A percentile compares a stretch with the other conserved stretches of the same genome.
Evolutionary conservation across 2,329 filamentous ascomycete genomes (phyloP).

Genomic region (Penicillium sp.): DNA sequence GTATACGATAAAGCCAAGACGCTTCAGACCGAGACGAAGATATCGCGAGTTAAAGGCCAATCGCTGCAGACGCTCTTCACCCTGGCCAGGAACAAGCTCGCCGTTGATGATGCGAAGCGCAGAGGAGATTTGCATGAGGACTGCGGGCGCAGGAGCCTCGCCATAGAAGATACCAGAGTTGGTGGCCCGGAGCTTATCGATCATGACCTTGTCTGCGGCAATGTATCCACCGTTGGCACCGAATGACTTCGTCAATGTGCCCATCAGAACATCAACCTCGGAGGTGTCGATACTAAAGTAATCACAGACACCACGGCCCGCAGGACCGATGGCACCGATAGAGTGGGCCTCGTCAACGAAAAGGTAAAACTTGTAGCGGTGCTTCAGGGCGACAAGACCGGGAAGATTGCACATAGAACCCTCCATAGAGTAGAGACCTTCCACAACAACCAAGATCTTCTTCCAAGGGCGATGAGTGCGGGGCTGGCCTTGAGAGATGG

Average conservation of each 20-base stretch:
- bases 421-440: slow-evolving; percentile 99
- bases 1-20: slow-evolving; percentile 93
- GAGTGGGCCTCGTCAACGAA: slow-evolving; percentile 98
- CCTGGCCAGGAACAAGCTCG: slow-evolving; percentile 84
- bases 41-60: slow-evolving; percentile 98
- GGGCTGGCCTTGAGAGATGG: slow-evolving; percentile 93
- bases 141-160: slow-evolving; percentile 83
- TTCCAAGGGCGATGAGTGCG: slow-evolving; percentile 99
- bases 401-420: slow-evolving; percentile 98
- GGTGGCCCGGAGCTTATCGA: slow-evolving; percentile 83
- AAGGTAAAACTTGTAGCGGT: slow-evolving; percentile 94
- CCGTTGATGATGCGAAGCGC: slow-evolving; percentile 87
- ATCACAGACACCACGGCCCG: slow-evolving; percentile 90
- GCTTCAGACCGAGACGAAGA: slow-evolving; percentile 94
- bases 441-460: slow-evolving; percentile 95
- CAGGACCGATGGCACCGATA: slow-evolving; percentile 85
- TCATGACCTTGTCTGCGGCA: slow-evolving; percentile 82
- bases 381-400: slow-evolving; percentile 80
- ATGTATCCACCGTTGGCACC: slow-evolving; percentile 97
- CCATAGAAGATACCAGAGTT: slow-evolving; percentile 87
- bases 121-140: slow-evolving; percentile 86
- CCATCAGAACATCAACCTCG: slow-evolving; percentile 95
- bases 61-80: slow-evolving; percentile 90
- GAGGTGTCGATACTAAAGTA: slow-evolving; percentile 89
- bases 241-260: slow-evolving; percentile 96